Evolutionary conservation across 768 basidiomycete species (phyloP), one percentile per base, ranked within the genome.

Genomic region (Gautieria morchelliformis): DNA sequence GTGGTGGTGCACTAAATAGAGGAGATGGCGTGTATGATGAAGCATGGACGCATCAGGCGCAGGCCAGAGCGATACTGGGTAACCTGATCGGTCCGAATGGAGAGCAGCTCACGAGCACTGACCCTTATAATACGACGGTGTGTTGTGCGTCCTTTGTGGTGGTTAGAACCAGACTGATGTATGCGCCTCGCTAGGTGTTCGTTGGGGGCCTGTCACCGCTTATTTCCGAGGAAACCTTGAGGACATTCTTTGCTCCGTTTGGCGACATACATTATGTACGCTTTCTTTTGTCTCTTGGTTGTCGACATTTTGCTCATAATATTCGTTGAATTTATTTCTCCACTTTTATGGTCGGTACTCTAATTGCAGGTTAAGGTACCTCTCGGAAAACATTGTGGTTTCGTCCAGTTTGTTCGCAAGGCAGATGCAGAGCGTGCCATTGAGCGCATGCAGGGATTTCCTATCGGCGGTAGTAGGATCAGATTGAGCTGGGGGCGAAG

Each of bases 391-490:
- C 89, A 93, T 62, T 96, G 93, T 64, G 93, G 93, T 1, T 96
- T 96, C 65, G 93, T 96, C 46, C 93, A 96, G 71, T 96, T 92
- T 64, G 89, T 95, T 27, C 80, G 85, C 62, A 93, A 95, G 70
- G 82, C 81, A 10, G 93, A 96, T 70, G 93, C 93, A 11, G 92
- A 94, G 69, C 78, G 81, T 39, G 92, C 93, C 9, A 96, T 96
- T 60, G 89, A 93, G 71, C 92, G 90, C 71, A 93, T 95, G 93
- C 93, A 95, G 74, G 93, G 92, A 24, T 95, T 93, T 68, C 91
- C 92, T 4, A 85, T 96, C 62, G 92, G 90, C 35, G 93, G 93
- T 15, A 92, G 91, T 61, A 78, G 89, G 64, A 93, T 96, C 62
- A 80, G 93, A 37, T 71, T 95, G 61, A 91, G 89, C 66, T 96